A percentile compares a stretch with the other conserved stretches of the same genome.
Evolutionary conservation across 129 eudicot genomes (phyloP).

Genomic region (Saposhnikovia divaricata): DNA sequence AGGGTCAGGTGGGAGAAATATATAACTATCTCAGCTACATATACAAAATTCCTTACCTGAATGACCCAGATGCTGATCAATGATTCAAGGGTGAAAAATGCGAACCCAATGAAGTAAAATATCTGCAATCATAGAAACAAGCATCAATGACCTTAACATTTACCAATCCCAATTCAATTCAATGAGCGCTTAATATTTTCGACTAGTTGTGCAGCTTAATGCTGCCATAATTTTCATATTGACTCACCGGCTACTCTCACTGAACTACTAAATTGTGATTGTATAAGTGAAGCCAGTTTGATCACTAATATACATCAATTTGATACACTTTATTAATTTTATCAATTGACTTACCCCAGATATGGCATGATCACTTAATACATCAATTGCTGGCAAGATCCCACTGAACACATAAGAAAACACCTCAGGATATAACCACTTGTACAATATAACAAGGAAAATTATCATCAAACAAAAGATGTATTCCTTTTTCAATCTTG

Average conservation of each 20-base stretch:
- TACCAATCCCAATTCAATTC: neutral
- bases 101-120: conserved; percentile 75
- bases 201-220: neutral
- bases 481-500: neutral
- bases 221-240: neutral
- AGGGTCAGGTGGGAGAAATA: neutral
- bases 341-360: conserved; percentile 64
- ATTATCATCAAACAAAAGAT: neutral
- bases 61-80: conserved; percentile 91
- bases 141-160: neutral
- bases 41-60: conserved; percentile 46
- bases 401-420: conserved; percentile 42
- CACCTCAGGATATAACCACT: conserved; percentile 5
- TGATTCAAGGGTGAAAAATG: conserved; percentile 62
- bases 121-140: conserved; percentile 33
- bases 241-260: neutral
- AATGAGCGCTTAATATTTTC: too few relatives aligned
- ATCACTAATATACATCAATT: neutral
- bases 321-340: neutral
- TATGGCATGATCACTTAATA: conserved; percentile 46
- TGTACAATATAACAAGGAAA: neutral
- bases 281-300: neutral
- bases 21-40: neutral
- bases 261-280: neutral
- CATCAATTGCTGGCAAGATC: conserved; percentile 71